Base-by-base conservation (phyloP, 23 red algal genomes). In the Gracilaria caudata region DNA sequence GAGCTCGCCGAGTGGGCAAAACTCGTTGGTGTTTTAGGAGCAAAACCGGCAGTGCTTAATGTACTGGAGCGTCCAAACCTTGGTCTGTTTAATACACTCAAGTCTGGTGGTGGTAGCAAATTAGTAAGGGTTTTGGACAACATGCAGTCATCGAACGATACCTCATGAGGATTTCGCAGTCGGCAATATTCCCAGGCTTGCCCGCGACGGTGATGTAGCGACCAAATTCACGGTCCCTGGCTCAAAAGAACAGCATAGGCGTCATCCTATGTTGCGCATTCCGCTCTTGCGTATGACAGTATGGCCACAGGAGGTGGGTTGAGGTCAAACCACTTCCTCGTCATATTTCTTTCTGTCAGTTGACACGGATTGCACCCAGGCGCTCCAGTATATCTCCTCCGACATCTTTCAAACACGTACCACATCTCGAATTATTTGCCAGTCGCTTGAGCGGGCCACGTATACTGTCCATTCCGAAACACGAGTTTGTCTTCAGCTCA, bases 1-100 rank as follows among this genome's bases (percentile, higher is more conserved):
- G 79, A 84, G 49, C 21, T 28, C 16, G 88, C 88, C 16, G 88
- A 80, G 32, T 81, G 86, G 74, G 86, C 19, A 35, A 68, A 60
- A 39, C 64, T 90, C 8, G 63, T 80, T 47, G 54, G 14, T 10
- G 26, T 81, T 46, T 51, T 80, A 24, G 86, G 19, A 43, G 46
- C 68, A 23, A 51, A 47, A 14, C 83, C 83, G 25, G 29, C 49
- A 23, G 26, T 87, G 6, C 19, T 87, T 29, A 34, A 46, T 25
- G 83, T 77, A 34, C 51, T 87, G 11, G 83, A 87, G 12, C 20
- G 83, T 33, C 51, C 26, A 32, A 46, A 44, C 17, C 51, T n/a
- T 21, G 83, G 83, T n/a, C 34, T 87, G 51, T 12, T 38, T 0
- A 74, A 63, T 41, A 77, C 43, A 41, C 53, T 87, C 34, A 38